Percentiles rank a stretch among this genome's conserved stretches.
Evolutionary conservation across 352 stramenopile species (phyloP).

Genomic region (Phytophthora meadii): DNA sequence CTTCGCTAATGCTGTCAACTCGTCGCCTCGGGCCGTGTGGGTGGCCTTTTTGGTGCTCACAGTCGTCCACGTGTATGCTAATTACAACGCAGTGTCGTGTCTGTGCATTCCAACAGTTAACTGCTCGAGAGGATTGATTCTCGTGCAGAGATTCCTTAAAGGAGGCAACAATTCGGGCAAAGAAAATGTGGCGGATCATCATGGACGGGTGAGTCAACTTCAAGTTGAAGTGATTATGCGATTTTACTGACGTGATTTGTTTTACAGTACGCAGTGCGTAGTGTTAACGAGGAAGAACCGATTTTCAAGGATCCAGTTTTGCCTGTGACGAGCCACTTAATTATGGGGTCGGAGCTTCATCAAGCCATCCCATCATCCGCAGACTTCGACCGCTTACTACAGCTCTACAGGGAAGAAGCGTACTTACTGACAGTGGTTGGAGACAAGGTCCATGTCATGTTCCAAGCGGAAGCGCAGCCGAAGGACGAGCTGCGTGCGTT

Average conservation of each 20-base stretch:
- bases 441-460: slow-evolving; percentile 58
- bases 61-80: slow-evolving; percentile 93
- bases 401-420: slow-evolving; percentile 64
- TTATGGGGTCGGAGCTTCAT: slow-evolving; percentile 70
- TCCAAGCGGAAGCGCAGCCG: slow-evolving; percentile 51
- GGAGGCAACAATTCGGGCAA: slow-evolving; percentile 25
- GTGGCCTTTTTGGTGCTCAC: slow-evolving; percentile 93
- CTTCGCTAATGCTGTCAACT: slow-evolving; percentile 79
- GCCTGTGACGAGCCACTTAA: slow-evolving; percentile 49
- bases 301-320: slow-evolving; percentile 61
- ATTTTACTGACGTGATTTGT: slow-evolving; percentile 7
- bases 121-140: slow-evolving; percentile 54
- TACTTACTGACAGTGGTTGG: slow-evolving; percentile 58
- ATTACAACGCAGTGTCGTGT: slow-evolving; percentile 92
- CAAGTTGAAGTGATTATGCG: slow-evolving; percentile 25
- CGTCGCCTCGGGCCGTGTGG: slow-evolving; percentile 79
- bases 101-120: slow-evolving; percentile 93
- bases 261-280: slow-evolving; percentile 60
- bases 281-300: slow-evolving; percentile 66
- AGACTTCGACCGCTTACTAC: slow-evolving; percentile 55
- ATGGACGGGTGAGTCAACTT: slow-evolving; percentile 30
- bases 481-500: slow-evolving; percentile 77
- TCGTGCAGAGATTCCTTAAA: slow-evolving; percentile 61
- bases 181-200: slow-evolving; percentile 35
- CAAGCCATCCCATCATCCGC: slow-evolving; percentile 40